Conservation (phyloP, 345 rosid species). For the Lumnitzera racemosa region DNA sequence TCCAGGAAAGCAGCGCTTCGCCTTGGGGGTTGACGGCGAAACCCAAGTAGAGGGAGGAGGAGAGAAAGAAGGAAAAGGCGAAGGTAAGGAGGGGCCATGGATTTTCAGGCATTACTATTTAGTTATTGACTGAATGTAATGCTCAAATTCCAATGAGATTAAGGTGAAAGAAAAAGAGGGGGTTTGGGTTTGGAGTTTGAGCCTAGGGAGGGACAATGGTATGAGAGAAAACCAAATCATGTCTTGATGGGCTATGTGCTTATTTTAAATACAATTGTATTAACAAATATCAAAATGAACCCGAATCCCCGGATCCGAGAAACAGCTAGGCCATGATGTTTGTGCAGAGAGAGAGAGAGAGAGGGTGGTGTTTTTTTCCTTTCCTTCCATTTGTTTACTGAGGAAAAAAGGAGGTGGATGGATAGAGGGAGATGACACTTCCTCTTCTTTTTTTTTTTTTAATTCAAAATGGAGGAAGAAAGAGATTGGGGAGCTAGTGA, state of each 20-base stretch:
- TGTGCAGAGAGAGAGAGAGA: constrained; percentile 36
- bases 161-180: constrained; percentile 15
- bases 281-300: constrained; percentile 21
- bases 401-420: constrained; percentile 1
- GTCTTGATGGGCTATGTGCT: constrained; percentile 28
- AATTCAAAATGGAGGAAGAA: constrained; percentile 1
- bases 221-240: constrained; percentile 36
- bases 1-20: constrained; percentile 56
- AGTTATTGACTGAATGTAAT: constrained; percentile 6
- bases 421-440: constrained; percentile 2
- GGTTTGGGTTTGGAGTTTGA: constrained; percentile 22
- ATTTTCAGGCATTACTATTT: constrained; percentile 55
- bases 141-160: constrained; percentile 29
- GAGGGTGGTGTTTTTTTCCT: constrained; percentile 36
- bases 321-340: constrained; percentile 68
- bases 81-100: constrained; percentile 32
- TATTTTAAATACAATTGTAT: constrained; percentile 2
- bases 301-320: constrained; percentile 85
- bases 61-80: constrained; percentile 17
- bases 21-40: constrained; percentile 47
- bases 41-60: not conserved
- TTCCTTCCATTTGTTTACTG: constrained; percentile 15
- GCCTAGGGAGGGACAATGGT: constrained; percentile 30
- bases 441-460: too few relatives aligned
- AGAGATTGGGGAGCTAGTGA: not conserved